Evolutionary conservation across 1,139 yeast genomes (phyloP).

Genomic region (Suhomyces maxii): DNA sequence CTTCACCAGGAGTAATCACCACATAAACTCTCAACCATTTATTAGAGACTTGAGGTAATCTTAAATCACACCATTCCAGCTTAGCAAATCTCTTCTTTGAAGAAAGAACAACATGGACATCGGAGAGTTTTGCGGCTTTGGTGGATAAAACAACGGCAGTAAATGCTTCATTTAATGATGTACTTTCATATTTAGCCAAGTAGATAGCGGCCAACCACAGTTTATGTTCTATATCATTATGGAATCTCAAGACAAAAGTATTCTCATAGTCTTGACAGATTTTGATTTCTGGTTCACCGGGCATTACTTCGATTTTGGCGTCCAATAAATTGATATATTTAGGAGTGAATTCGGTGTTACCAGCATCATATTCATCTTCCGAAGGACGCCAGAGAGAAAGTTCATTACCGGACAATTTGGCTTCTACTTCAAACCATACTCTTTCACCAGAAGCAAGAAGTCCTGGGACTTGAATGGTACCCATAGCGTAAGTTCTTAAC

Average conservation of each 20-base stretch:
- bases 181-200: conserved; percentile 50
- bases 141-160: conserved; percentile 57
- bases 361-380: conserved; percentile 23
- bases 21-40: conserved; percentile 56
- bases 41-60: conserved; percentile 55
- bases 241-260: conserved; percentile 33
- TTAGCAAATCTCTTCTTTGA: conserved; percentile 46
- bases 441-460: conserved; percentile 18
- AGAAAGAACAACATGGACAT: conserved; percentile 51
- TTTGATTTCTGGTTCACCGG: conserved; percentile 25
- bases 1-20: conserved; percentile 44
- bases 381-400: conserved; percentile 49
- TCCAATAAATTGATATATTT: conserved; percentile 53
- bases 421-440: conserved; percentile 42
- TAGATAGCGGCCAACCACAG: conserved; percentile 49
- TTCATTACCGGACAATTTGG: conserved; percentile 53
- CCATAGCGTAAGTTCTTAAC: conserved; percentile 39
- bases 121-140: conserved; percentile 55
- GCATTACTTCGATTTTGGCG: conserved; percentile 31
- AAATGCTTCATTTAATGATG: conserved; percentile 54
- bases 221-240: conserved; percentile 31
- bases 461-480: conserved; percentile 30
- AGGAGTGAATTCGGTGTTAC: conserved; percentile 40
- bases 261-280: conserved; percentile 42
- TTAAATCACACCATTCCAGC: conserved; percentile 56